Evolutionary conservation across 2,329 filamentous ascomycete species (phyloP).

Genomic region (Monosporascus sp.): DNA sequence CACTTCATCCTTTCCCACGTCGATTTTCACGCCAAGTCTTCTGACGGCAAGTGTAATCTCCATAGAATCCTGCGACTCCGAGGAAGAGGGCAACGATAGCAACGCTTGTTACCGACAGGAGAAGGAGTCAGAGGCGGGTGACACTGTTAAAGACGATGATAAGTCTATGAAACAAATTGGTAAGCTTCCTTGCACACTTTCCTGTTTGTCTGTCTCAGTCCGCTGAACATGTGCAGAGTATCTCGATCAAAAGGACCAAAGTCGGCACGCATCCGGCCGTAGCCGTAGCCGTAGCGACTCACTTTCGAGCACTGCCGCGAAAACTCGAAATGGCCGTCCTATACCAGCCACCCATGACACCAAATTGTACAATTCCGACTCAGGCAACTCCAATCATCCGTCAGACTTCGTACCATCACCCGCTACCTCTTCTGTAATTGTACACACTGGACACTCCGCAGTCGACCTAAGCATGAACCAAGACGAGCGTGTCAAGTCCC

Average conservation of each 20-base stretch:
- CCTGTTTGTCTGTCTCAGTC: not conserved
- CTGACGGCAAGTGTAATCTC: conserved; percentile 22
- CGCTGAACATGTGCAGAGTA: conserved; percentile 12
- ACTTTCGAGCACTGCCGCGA: not conserved
- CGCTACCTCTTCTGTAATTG: conserved; percentile 18
- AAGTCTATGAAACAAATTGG: conserved; percentile 13
- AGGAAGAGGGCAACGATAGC: conserved; percentile 11
- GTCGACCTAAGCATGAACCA: conserved; percentile 10
- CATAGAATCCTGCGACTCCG: conserved; percentile 21
- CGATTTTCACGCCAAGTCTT: conserved; percentile 10
- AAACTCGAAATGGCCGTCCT: not conserved
- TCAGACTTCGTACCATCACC: conserved; percentile 5
- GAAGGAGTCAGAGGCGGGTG: conserved; percentile 8
- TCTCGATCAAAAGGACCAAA: conserved; percentile 13
- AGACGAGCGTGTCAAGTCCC: not conserved
- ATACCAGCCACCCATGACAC: conserved; percentile 1
- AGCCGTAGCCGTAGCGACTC: not conserved
- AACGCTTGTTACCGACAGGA: conserved; percentile 11
- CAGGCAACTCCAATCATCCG: conserved; percentile 5
- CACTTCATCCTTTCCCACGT: conserved; percentile 11
- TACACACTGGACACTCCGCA: conserved; percentile 25
- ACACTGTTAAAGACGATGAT: conserved; percentile 1
- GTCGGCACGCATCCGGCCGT: conserved; percentile 1
- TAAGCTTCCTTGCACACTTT: conserved; percentile 5
- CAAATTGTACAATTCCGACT: not conserved